phyloP scores from a whole-genome alignment of 495 filamentous ascomycete species.

The Pseudevernia furfuracea region DNA sequence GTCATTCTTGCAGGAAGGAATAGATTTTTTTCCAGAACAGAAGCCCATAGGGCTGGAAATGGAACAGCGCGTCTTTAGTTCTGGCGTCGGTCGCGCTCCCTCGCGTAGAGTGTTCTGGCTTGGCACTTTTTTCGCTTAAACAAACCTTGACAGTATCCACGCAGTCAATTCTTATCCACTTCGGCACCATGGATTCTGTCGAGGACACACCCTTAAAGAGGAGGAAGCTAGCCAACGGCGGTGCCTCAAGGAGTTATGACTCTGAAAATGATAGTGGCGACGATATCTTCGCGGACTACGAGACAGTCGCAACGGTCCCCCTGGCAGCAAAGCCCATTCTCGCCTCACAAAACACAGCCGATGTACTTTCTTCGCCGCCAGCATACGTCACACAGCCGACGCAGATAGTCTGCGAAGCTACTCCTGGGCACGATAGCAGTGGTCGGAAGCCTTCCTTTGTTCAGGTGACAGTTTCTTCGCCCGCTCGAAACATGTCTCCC shows the following conservation, averaged over 20 bases:
- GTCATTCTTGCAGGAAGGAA: conserved; percentile 39
- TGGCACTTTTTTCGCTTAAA: not conserved
- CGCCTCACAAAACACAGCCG: conserved; percentile 31
- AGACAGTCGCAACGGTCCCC: conserved; percentile 56
- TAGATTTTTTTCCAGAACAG: not conserved
- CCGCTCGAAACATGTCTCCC: conserved; percentile 42
- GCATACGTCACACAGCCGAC: conserved; percentile 59
- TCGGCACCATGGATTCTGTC: conserved; percentile 32
- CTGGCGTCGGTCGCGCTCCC: not conserved
- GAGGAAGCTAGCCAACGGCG: conserved; percentile 34
- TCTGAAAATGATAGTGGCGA: conserved; percentile 48
- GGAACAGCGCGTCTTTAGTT: not conserved
- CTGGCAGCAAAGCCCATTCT: conserved; percentile 26
- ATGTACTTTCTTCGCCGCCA: conserved; percentile 27
- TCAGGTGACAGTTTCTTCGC: conserved; percentile 81
- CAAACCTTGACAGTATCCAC: not conserved
- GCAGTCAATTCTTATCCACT: not conserved
- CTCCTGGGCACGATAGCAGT: conserved; percentile 26
- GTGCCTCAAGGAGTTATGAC: conserved; percentile 33
- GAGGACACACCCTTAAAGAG: conserved; percentile 44
- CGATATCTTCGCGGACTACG: conserved; percentile 46
- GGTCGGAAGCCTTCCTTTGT: conserved; percentile 44
- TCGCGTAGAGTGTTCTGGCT: conserved; percentile 2
- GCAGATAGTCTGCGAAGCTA: conserved; percentile 49
- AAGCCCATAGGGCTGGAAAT: not conserved